Evolutionary conservation across 352 stramenopile species (phyloP).

Genomic region (Peronospora farinosa): DNA sequence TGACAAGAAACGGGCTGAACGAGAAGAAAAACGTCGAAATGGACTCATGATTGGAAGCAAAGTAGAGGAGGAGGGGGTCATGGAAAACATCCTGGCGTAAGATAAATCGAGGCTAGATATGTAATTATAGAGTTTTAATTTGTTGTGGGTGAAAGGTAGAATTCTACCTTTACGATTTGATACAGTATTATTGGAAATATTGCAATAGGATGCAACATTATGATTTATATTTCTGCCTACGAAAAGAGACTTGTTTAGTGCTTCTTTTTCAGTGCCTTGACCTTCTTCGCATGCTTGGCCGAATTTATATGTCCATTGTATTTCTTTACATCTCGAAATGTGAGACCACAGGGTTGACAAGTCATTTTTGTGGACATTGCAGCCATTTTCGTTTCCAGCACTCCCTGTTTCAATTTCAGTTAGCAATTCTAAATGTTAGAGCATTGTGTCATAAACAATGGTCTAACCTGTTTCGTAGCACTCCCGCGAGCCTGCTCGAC

Average conservation of each 20-base stretch:
- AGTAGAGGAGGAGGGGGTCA: constrained; percentile 8
- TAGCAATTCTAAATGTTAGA: background rate
- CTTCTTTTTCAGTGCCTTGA: constrained; percentile 57
- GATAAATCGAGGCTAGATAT: background rate
- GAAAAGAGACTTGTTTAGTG: constrained; percentile 13
- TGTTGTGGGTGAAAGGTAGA: no score
- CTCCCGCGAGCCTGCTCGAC: background rate
- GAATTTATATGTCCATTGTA: constrained; percentile 86
- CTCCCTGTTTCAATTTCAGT: constrained; percentile 8
- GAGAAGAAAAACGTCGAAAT: constrained; percentile 2
- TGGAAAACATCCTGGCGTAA: constrained; percentile 1
- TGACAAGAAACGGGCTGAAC: constrained; percentile 21
- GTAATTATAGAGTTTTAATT: background rate
- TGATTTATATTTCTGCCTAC: no score
- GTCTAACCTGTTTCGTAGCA: constrained; percentile 16
- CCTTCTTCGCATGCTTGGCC: constrained; percentile 71
- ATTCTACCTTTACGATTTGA: no score
- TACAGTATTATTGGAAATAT: no score
- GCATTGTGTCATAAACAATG: background rate
- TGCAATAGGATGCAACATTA: no score
- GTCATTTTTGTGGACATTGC: constrained; percentile 21
- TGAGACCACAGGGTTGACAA: constrained; percentile 51
- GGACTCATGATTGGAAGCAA: constrained; percentile 9
- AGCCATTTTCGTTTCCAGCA: constrained; percentile 15
- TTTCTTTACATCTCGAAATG: constrained; percentile 66